Evolutionary conservation across 768 basidiomycete genomes (phyloP), one percentile per base, ranked within the genome.

Genomic region (Amanita polypyramis): DNA sequence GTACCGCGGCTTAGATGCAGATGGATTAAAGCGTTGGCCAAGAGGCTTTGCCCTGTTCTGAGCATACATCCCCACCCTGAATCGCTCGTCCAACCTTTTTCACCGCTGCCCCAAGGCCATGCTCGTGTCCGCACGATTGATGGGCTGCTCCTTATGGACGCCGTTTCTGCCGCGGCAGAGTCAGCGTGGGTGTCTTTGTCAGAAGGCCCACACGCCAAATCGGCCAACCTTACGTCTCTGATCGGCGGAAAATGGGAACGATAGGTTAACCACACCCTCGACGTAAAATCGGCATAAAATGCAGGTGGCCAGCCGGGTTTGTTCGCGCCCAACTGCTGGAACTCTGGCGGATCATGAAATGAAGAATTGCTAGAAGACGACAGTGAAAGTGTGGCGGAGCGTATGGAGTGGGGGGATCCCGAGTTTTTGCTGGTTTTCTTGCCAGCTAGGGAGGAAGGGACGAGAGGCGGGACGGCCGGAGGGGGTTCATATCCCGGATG

Each of bases 211-310:
- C 51, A 21, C 49, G 55, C 21, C 21, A 74, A 52, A 53, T 73
- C 72, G 2, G 55, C 65, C 32, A 73, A 52, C 2, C 64, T 64
- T 0, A 70, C 71, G 60, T 90, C 83, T 36, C 80, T 71, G 55
- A 98, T 93, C 2, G 90, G 84, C 0, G 77, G 62, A 53, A 94
- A 95, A 34, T 91, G 84, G 1, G 81, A 82, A 19, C 94, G 86
- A 65, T 98, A 98, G 0, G 93, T 95, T 37, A 94, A 74, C 85
- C 91, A 96, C 43, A 96, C 72, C 5, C 85, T 73, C 0, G 88
- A 88, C 0, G 82, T 82, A 62, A 95, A 97, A 65, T 97, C 94
- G 10, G 75, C 71, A 58, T 93, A 92, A 61, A 96, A 96, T 30
- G 76, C 74, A 6, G 81, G 75, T 0, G 88, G 87, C 89, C 89